Base-by-base conservation (phyloP, 1,284 basidiomycete genomes). In the Puccinia triticina region DNA sequence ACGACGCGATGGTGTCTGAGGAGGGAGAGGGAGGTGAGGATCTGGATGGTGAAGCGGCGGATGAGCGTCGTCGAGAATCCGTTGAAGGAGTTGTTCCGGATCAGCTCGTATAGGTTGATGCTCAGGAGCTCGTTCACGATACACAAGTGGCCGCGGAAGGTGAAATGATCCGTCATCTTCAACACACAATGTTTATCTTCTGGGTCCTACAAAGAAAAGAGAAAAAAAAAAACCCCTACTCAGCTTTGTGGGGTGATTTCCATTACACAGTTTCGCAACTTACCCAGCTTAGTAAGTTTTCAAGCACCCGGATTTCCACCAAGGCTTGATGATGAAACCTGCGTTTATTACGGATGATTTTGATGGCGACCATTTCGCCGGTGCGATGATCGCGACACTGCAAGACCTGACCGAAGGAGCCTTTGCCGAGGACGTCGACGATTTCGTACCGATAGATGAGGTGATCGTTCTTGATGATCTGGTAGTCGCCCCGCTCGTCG, bases 261-360 rank as follows among this genome's bases (percentile, higher is more conserved):
- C 10, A 43, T n/a, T n/a, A 26, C 8, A 72, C 4, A 66, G 32
- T 3, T 26, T 73, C 29, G 23, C 32, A 50, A 88, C 92, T 82
- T 85, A 94, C 94, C 96, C 96, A 98, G 92, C 96, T 95, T 71
- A 93, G 91, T 85, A 99, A 89, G 87, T 94, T 98, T 86, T 98
- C 94, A 83, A 99, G 89, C 83, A 99, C 98, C 88, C 98, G 98
- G 88, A 99, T 97, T 89, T 99, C 97, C 29, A 99, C 96, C 50
- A 99, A 88, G 4, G 97, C 97, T 88, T 99, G 97, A 85, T 98
- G 94, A 87, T 99, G 96, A 90, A 99, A 99, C 66, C 97, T 90
- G 88, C 98, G 98, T 90, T 98, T 99, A 89, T 99, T 99, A 55
- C 97, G 92, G 85, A 99, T 99, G 85, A 99, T 97, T 90, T 99